A percentile compares a stretch with the other conserved stretches of the same genome.
These are phyloP conservation scores for Talaromyces piceae DNA, from an alignment of 2,329 filamentous ascomycete species.

Conservation along the genomic window DNA sequence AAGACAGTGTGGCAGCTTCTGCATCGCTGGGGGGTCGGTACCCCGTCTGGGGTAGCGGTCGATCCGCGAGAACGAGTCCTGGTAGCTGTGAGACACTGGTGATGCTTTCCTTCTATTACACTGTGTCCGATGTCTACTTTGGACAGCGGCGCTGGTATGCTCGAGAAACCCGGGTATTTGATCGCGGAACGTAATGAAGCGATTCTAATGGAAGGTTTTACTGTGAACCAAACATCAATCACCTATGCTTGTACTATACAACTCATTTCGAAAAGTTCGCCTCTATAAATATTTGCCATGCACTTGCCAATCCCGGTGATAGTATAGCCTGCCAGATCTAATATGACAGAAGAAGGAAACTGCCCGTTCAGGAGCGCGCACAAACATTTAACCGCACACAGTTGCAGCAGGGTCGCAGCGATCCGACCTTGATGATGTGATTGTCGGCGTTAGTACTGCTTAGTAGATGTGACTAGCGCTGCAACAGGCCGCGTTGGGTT, in stretches of 20 bases:
- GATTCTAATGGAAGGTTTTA: too few species aligned
- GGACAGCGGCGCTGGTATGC: not conserved
- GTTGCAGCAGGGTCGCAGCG: not conserved
- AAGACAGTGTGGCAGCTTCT: conserved; percentile 54
- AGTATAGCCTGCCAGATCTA: not conserved
- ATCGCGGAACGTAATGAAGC: too few species aligned
- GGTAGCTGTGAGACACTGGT: conserved; percentile 65
- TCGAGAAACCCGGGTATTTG: too few species aligned
- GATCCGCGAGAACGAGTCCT: conserved; percentile 39
- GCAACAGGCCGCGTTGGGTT: too few species aligned
- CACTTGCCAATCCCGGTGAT: not conserved
- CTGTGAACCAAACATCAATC: too few species aligned
- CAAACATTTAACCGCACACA: not conserved
- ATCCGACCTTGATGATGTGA: not conserved
- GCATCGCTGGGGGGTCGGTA: conserved; percentile 58
- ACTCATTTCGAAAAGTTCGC: too few species aligned
- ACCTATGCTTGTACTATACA: too few species aligned
- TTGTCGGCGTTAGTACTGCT: not conserved
- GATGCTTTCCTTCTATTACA: not conserved
- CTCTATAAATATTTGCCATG: not conserved
- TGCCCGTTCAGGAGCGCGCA: not conserved
- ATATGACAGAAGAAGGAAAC: not conserved
- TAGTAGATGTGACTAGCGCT: not conserved
- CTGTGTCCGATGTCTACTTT: not conserved
- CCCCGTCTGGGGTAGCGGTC: conserved; percentile 25